phyloP scores from a whole-genome alignment of 352 stramenopile genomes.

The Pythium plurisporium region DNA sequence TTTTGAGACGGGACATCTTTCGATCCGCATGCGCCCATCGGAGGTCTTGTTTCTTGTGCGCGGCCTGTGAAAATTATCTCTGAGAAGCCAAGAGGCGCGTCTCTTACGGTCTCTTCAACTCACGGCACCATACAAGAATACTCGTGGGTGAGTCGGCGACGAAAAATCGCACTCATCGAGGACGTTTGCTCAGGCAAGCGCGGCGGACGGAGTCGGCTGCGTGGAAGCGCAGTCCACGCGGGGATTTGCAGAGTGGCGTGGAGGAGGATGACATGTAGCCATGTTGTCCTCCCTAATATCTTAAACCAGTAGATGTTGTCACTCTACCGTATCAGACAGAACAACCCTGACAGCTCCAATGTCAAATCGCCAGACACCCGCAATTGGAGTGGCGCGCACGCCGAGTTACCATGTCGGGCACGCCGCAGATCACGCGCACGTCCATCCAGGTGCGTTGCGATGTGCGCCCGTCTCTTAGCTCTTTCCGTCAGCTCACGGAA shows the following conservation, averaged over 20 bases:
- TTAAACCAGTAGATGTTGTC: slow-evolving; percentile 2
- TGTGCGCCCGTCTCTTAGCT: no score
- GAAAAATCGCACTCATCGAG: no score
- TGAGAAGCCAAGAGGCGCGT: background rate
- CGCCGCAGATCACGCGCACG: slow-evolving; percentile 68
- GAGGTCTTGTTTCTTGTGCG: background rate
- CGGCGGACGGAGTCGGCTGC: no score
- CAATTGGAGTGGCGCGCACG: background rate
- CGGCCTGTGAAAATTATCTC: background rate
- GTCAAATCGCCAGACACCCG: background rate
- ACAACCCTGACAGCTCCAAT: slow-evolving; percentile 17
- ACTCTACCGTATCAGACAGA: slow-evolving; percentile 16
- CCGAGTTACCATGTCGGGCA: slow-evolving; percentile 16
- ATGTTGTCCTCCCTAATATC: background rate
- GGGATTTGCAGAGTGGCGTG: no score
- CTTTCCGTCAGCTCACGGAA: no score
- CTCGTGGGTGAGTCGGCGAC: no score
- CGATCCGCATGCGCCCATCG: slow-evolving; percentile 55
- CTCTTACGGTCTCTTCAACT: no score
- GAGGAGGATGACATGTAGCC: no score
- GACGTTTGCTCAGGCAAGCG: no score
- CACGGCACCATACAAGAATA: no score
- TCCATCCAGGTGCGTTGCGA: slow-evolving; percentile 52
- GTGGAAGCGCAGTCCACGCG: no score
- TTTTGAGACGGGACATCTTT: slow-evolving; percentile 16